phyloP scores from a whole-genome alignment of 345 rosid species.

The Ailanthus altissimus region DNA sequence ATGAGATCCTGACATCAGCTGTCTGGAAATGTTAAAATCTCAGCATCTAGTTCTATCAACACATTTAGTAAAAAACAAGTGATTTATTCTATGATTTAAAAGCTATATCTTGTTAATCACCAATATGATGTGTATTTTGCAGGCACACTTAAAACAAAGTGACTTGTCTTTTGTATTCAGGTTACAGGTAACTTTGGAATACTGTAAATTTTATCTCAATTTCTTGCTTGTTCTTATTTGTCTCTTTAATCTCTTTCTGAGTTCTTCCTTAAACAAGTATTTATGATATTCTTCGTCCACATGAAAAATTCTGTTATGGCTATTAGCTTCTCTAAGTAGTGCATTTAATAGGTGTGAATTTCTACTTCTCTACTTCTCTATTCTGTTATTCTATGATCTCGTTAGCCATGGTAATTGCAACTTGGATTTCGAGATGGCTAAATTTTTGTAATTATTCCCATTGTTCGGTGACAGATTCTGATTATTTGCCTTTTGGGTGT shows the following conservation, averaged over 20 bases:
- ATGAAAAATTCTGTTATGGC: neutral
- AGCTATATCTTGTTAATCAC: constrained; percentile 7
- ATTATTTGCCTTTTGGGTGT: neutral
- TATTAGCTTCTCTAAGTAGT: neutral
- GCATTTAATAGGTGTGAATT: neutral
- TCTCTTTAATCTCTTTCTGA: neutral
- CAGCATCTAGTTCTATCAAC: constrained; percentile 1
- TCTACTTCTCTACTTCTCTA: neutral
- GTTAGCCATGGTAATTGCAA: neutral
- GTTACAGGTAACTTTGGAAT: constrained; percentile 65
- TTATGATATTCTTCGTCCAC: neutral
- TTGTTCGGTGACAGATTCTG: neutral
- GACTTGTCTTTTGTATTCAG: constrained; percentile 90
- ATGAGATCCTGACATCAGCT: no score
- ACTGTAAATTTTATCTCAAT: constrained; percentile 1
- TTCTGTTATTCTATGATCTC: no score
- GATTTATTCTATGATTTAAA: neutral
- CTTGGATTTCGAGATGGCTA: neutral
- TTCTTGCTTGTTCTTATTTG: neutral
- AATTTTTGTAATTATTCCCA: neutral
- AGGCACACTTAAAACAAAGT: constrained; percentile 93
- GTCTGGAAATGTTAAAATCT: neutral
- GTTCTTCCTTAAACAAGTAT: neutral
- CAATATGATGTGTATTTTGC: constrained; percentile 39
- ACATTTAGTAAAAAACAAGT: neutral